Evolutionary conservation across 345 rosid species (phyloP), one percentile per base, ranked within the genome.

Genomic region (Barbarea vulgaris): DNA sequence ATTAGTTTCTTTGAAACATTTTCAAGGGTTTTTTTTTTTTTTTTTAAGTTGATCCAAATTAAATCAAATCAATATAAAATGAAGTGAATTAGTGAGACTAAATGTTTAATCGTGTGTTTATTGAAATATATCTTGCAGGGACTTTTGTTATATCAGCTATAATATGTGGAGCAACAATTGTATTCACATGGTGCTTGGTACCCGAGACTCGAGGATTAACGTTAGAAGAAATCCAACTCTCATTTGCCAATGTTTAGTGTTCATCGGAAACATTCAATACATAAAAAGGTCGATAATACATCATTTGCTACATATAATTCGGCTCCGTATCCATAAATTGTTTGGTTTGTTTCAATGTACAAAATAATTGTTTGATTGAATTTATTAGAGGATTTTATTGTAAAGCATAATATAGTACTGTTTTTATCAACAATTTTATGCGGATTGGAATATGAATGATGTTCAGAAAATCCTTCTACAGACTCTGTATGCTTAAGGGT

Each of bases 131-230:
- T 8, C 18, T 21, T 80, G 77, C 78, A 83, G 85, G 86, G 15
- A 74, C 76, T 9, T 82, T 83, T 58, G 53, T 82, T 27, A 67
- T 85, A 25, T 87, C 77, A 1, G 80, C 74, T 21, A 59, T 50
- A 17, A n/a, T 85, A 1, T 77, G 79, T 15, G 81, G 52, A 2
- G 9, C 10, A 6, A 77, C 83, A 13, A 77, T 85, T 18, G 15
- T 80, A 51, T 87, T 87, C 56, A 76, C 83, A 2, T 79, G 66
- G 25, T 83, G 77, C 41, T 34, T 79, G 58, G 88, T 87, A 15
- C 88, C 87, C 0, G 88, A 85, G 79, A 87, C 86, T 4, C 82
- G 70, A 66, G 87, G 85, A n/a, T 65, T 81, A 64, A 72, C 79
- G 1, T 79, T 87, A 1, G 88, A 87, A 79, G 87, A 87, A 72